Evolutionary conservation across 2,329 filamentous ascomycete genomes (phyloP).

Genomic region (Pyrenochaeta sp.): DNA sequence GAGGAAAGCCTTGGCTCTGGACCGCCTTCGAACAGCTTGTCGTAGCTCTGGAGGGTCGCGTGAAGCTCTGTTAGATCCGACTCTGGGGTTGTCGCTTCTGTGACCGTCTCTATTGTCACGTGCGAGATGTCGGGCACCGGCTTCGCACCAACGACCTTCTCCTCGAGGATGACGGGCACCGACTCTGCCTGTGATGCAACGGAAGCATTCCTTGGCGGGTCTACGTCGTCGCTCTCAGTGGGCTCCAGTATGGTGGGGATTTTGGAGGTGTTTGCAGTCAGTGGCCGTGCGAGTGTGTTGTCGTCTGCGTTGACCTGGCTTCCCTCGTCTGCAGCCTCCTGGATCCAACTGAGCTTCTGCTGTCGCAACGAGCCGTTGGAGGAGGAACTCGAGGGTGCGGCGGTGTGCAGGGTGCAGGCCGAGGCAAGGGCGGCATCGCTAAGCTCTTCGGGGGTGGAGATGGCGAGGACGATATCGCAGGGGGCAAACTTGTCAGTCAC

Average conservation of each 20-base stretch:
- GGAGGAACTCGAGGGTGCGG: conserved; percentile 84
- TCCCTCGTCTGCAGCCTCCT: conserved; percentile 85
- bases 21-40: conserved; percentile 43
- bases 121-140: conserved; percentile 28
- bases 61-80: conserved; percentile 28
- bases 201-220: conserved; percentile 12
- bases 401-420: conserved; percentile 87
- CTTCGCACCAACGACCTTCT: conserved; percentile 19
- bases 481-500: conserved; percentile 76
- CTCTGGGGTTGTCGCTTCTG: conserved; percentile 28
- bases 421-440: conserved; percentile 88
- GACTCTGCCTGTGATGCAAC: conserved; percentile 24
- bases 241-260: conserved; percentile 38
- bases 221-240: conserved; percentile 12
- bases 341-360: conserved; percentile 86
- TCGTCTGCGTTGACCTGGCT: conserved; percentile 50
- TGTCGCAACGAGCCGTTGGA: conserved; percentile 79
- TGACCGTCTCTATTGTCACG: conserved; percentile 28
- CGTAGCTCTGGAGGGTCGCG: conserved; percentile 44
- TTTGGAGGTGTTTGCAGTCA: conserved; percentile 29
- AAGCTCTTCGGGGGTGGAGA: conserved; percentile 77
- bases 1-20: conserved; percentile 56
- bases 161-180: conserved; percentile 22
- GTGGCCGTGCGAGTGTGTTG: conserved; percentile 19
- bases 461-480: conserved; percentile 84